phyloP scores from a whole-genome alignment of 345 rosid species.

The Rhizophora apiculata region DNA sequence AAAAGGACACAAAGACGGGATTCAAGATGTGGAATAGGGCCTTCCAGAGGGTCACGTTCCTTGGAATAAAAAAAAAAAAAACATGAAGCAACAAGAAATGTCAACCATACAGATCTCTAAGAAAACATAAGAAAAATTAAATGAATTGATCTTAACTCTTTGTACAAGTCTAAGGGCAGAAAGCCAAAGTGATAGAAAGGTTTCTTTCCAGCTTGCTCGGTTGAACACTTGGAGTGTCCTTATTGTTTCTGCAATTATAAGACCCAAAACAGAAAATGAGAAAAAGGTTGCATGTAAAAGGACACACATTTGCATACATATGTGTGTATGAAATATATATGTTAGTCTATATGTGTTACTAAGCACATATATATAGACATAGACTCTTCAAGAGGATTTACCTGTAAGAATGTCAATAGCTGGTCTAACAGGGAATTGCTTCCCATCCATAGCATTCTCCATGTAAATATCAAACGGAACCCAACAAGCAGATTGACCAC shows the following conservation, averaged over 20 bases:
- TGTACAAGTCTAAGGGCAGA: constrained; percentile 75
- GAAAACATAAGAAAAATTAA: not conserved
- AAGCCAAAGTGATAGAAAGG: constrained; percentile 68
- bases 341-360: not conserved
- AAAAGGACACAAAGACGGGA: constrained; percentile 63
- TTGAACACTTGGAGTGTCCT: constrained; percentile 44
- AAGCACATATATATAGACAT: not conserved
- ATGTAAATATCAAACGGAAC: constrained; percentile 52
- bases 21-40: constrained; percentile 65
- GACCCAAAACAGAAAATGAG: constrained; percentile 11
- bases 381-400: constrained; percentile 15
- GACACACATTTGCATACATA: no score
- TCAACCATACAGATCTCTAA: no score
- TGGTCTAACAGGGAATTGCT: constrained; percentile 48
- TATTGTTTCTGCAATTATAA: constrained; percentile 41
- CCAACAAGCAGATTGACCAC: constrained; percentile 50
- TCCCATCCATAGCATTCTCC: constrained; percentile 62
- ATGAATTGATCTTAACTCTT: constrained; percentile 42
- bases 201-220: constrained; percentile 68
- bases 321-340: not conserved
- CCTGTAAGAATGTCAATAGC: constrained; percentile 43
- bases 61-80: constrained; percentile 19
- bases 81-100: no score
- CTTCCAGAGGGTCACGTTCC: constrained; percentile 65
- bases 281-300: not conserved